phyloP scores from a whole-genome alignment of 1,284 basidiomycete species.

The Mycena citricolor region DNA sequence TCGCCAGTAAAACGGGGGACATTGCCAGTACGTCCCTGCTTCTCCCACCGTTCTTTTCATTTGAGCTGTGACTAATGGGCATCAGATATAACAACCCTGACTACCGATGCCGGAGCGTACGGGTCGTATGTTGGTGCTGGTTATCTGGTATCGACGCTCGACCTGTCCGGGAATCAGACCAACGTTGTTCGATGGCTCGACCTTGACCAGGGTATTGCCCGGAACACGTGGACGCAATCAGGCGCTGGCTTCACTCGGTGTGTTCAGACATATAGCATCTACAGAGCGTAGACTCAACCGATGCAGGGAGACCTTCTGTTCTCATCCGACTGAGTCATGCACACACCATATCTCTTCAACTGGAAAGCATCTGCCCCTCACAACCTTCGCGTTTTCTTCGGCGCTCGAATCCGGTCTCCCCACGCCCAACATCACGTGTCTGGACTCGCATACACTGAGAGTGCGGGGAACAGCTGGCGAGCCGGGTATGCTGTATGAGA shows the following conservation, averaged over 20 bases:
- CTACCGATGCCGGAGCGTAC: constrained; percentile 58
- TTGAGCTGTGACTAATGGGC: constrained; percentile 4
- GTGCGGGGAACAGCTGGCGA: constrained; percentile 51
- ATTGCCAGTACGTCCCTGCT: constrained; percentile 48
- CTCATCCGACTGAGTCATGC: constrained; percentile 60
- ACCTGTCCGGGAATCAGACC: constrained; percentile 39
- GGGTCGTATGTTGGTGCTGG: constrained; percentile 72
- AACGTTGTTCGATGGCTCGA: constrained; percentile 69
- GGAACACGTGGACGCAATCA: constrained; percentile 59
- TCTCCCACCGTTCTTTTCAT: background rate
- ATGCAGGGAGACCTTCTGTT: constrained; percentile 66
- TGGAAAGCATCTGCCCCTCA: constrained; percentile 31
- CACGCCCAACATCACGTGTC: constrained; percentile 59
- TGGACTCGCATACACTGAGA: constrained; percentile 53
- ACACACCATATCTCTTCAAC: constrained; percentile 45
- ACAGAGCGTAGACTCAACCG: constrained; percentile 4
- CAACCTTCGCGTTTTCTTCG: constrained; percentile 55
- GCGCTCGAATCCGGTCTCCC: constrained; percentile 48
- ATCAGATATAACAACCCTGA: constrained; percentile 55
- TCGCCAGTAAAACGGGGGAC: constrained; percentile 56
- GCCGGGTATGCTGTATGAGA: constrained; percentile 70
- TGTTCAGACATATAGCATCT: constrained; percentile 14
- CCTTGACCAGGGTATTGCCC: constrained; percentile 57
- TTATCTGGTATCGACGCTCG: constrained; percentile 53
- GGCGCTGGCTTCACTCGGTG: constrained; percentile 48